phyloP scores from a whole-genome alignment of 2,329 filamentous ascomycete species.

The Fusarium sp. region DNA sequence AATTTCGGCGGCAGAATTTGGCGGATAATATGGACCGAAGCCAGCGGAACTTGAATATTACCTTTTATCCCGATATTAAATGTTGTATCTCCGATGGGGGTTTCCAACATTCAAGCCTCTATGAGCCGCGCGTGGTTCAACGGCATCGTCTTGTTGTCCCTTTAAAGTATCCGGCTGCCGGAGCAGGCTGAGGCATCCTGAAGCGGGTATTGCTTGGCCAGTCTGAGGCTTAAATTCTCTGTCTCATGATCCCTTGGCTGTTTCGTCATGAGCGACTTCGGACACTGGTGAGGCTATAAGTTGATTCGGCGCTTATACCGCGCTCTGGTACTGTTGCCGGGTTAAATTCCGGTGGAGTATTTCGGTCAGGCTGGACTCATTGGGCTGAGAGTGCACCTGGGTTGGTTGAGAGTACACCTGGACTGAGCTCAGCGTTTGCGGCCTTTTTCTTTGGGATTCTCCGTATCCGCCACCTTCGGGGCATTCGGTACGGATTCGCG shows the following conservation, averaged over 20 bases:
- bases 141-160: background rate
- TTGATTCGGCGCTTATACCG: slow-evolving; percentile 37
- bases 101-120: background rate
- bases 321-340: slow-evolving; percentile 30
- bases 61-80: slow-evolving; percentile 1
- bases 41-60: slow-evolving; percentile 10
- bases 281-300: slow-evolving; percentile 31
- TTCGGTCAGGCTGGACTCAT: slow-evolving; percentile 2
- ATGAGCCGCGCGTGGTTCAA: slow-evolving; percentile 12
- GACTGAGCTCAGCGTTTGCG: slow-evolving; percentile 30
- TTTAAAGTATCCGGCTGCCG: background rate
- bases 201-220: slow-evolving; percentile 10
- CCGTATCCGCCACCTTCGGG: slow-evolving; percentile 33
- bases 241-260: slow-evolving; percentile 10
- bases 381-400: slow-evolving; percentile 22
- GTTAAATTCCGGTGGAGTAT: slow-evolving; percentile 36
- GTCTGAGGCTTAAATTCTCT: background rate
- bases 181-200: background rate
- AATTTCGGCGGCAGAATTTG: slow-evolving; percentile 23
- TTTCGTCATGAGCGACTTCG: slow-evolving; percentile 39
- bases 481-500: slow-evolving; percentile 32
- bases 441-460: slow-evolving; percentile 38
- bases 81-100: slow-evolving; percentile 4
- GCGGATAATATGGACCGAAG: slow-evolving; percentile 23
- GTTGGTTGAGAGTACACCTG: slow-evolving; percentile 24